These are phyloP conservation scores for Globisporangium yorkense DNA, from an alignment of 352 stramenopile genomes.

Conservation along the genomic window DNA sequence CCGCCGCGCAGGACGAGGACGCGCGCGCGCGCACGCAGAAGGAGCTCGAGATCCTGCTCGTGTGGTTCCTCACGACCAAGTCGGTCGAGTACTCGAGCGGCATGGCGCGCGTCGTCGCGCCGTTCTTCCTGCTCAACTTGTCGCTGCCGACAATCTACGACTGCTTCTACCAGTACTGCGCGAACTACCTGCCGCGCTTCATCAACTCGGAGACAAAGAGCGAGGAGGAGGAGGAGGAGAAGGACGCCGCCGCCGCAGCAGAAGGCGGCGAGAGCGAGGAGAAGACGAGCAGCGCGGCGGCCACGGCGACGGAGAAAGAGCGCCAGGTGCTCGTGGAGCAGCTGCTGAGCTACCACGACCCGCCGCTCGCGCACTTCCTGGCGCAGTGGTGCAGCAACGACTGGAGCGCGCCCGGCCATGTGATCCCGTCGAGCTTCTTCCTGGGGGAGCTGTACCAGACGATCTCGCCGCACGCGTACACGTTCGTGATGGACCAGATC, in stretches of 20 bases:
- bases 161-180: slow-evolving; percentile 84
- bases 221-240: slow-evolving; percentile 8
- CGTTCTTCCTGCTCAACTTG: slow-evolving; percentile 69
- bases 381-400: slow-evolving; percentile 68
- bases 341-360: slow-evolving; percentile 70
- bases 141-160: slow-evolving; percentile 76
- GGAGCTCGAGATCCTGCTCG: slow-evolving; percentile 64
- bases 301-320: slow-evolving; percentile 10
- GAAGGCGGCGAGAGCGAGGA: slow-evolving; percentile 7
- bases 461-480: slow-evolving; percentile 47
- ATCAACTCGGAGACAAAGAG: slow-evolving; percentile 23
- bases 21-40: slow-evolving; percentile 36
- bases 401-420: slow-evolving; percentile 52
- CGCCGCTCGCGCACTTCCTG: slow-evolving; percentile 54
- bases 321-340: slow-evolving; percentile 67
- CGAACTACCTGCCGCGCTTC: slow-evolving; percentile 65
- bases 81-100: slow-evolving; percentile 63
- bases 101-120: slow-evolving; percentile 70
- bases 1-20: background rate
- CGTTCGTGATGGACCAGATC: slow-evolving; percentile 78
- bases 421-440: slow-evolving; percentile 56
- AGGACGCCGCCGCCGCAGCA: background rate
- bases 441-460: slow-evolving; percentile 60
- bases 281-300: slow-evolving; percentile 6
- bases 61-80: slow-evolving; percentile 82